Conservation (phyloP, 2,329 filamentous ascomycete genomes). For the Fusarium torreyae region DNA sequence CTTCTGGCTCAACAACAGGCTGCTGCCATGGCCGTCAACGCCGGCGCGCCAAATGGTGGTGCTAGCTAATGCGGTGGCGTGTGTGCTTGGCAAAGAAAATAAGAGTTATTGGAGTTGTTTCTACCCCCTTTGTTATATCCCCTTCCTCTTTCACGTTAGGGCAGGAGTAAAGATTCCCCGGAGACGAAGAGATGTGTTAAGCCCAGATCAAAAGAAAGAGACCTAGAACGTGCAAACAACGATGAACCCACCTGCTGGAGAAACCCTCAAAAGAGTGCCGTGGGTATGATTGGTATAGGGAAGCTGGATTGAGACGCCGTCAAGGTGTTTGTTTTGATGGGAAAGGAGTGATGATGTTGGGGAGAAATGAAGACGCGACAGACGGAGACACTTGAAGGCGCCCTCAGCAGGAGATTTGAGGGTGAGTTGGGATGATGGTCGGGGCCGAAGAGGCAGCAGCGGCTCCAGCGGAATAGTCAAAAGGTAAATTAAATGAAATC, state of each 20-base stretch:
- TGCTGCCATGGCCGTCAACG: constrained; percentile 35
- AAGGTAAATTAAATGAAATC: constrained; percentile 34
- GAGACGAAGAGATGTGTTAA: constrained; percentile 48
- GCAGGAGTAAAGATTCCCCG: constrained; percentile 50
- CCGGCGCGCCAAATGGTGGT: constrained; percentile 47
- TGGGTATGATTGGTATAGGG: constrained; percentile 45
- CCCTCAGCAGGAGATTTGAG: constrained; percentile 10
- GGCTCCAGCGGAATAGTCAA: constrained; percentile 18
- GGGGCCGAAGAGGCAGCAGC: constrained; percentile 1
- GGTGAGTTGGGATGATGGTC: constrained; percentile 22
- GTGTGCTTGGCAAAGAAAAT: constrained; percentile 34
- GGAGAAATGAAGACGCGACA: not conserved
- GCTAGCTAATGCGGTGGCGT: constrained; percentile 41
- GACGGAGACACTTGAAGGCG: constrained; percentile 14
- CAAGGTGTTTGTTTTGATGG: constrained; percentile 8
- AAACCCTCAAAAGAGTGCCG: constrained; percentile 46
- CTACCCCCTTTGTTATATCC: constrained; percentile 49
- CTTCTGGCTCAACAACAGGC: constrained; percentile 51
- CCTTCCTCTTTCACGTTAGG: constrained; percentile 48
- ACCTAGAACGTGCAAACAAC: constrained; percentile 52
- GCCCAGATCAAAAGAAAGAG: constrained; percentile 51
- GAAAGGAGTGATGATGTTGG: constrained; percentile 9
- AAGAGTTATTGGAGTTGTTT: constrained; percentile 46
- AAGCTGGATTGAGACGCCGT: constrained; percentile 19
- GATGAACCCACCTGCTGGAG: constrained; percentile 47